Evolutionary conservation across 208 protist genomes (phyloP), one percentile per base, ranked within the genome.

Genomic region (Trichomonas tenax): DNA sequence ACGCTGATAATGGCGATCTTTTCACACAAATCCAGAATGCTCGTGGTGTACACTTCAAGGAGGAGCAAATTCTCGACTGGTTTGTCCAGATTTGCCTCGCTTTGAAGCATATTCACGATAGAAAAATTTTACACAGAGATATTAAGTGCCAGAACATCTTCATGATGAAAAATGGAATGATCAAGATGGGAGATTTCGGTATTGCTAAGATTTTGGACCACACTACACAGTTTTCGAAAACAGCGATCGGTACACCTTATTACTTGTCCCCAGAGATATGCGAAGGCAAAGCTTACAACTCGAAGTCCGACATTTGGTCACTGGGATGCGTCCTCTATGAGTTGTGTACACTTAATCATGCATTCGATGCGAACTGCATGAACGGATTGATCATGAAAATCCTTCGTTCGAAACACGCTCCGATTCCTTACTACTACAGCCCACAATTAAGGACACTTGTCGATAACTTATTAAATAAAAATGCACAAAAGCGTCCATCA

Each of bases 141-240:
- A 95, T 99, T 40, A 99, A 99, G 96, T 97, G 98, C 17, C 98
- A 98, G 97, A 98, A 98, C 96, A 97, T 97, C 46, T 97, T 97
- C 63, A 26, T 97, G 15, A 96, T 96, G 0, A 95, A 97, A 46
- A 21, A 95, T 34, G 96, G 96, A 82, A 96, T 84, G 0, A 96
- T 98, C 0, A 97, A 98, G n/a, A 44, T 98, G 8, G 98, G 98
- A 26, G 98, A 98, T 95, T 98, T 98, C 96, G 98, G 98, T 72
- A 98, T 98, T 51, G 86, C 86, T 4, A 48, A 40, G 15, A 44
- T 93, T 58, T 44, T 93, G 9, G 86, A 93, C 9, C 0, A 38
- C 31, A 93, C 86, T 11, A 17, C 45, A 14, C 86, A 93, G 51
- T 38, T 93, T 17, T 93, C 44, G 26, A 34, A 40, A 51, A 93